These are phyloP conservation scores for Aspergillus haitiensis DNA, from an alignment of 495 filamentous ascomycete species.

Conservation along the genomic window DNA sequence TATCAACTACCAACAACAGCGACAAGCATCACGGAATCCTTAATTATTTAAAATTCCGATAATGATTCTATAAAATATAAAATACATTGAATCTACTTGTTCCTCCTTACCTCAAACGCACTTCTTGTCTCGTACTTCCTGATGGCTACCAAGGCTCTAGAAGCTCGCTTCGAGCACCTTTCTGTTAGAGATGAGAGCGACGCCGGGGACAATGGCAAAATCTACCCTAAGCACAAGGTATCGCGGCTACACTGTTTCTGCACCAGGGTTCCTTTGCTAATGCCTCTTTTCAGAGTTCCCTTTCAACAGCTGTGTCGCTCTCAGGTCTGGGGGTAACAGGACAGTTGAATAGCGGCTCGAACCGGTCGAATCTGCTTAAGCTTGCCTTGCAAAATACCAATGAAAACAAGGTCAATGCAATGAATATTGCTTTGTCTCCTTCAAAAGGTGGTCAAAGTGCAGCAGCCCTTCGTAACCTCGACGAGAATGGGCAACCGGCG, in stretches of 20 bases:
- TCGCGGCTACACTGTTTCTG: not conserved
- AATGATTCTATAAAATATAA: constrained; percentile 16
- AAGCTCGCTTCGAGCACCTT: constrained; percentile 79
- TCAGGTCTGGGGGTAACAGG: constrained; percentile 52
- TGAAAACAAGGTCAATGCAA: constrained; percentile 52
- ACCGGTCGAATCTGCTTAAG: constrained; percentile 72
- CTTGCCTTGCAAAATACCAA: constrained; percentile 76
- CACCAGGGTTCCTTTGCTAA: constrained; percentile 29
- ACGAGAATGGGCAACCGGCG: constrained; percentile 57
- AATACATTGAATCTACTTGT: not conserved
- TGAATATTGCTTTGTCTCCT: constrained; percentile 38
- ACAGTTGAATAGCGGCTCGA: constrained; percentile 58
- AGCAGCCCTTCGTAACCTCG: constrained; percentile 47
- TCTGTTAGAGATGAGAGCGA: constrained; percentile 83
- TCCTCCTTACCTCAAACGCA: not conserved
- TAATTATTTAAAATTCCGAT: not conserved
- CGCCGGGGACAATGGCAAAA: constrained; percentile 43
- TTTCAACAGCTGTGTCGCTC: constrained; percentile 52
- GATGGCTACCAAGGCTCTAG: constrained; percentile 64
- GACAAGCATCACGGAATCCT: constrained; percentile 1
- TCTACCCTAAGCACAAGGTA: constrained; percentile 71
- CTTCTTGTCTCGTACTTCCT: constrained; percentile 1
- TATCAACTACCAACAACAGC: constrained; percentile 16
- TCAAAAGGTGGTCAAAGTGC: constrained; percentile 38
- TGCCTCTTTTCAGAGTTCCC: constrained; percentile 34